These are phyloP conservation scores for Fusarium udum DNA, from an alignment of 2,329 filamentous ascomycete genomes.

Conservation along the genomic window DNA sequence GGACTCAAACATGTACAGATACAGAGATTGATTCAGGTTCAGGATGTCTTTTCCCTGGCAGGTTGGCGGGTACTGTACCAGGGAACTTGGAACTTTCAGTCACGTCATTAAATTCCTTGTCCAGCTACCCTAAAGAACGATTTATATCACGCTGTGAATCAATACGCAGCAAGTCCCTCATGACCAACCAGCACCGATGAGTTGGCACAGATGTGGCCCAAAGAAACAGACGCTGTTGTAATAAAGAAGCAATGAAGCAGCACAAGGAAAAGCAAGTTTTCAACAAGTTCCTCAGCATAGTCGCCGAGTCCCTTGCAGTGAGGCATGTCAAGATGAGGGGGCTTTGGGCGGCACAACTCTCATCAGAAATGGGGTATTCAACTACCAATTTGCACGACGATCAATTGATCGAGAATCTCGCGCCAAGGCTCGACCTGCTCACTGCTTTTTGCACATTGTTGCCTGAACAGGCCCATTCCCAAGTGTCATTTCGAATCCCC, in stretches of 20 bases:
- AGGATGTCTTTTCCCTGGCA: neutral
- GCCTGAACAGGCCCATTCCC: neutral
- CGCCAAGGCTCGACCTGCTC: neutral
- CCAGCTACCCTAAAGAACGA: conserved; percentile 1
- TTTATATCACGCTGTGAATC: neutral
- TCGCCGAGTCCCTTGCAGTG: conserved; percentile 20
- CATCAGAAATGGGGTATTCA: neutral
- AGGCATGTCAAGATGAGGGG: neutral
- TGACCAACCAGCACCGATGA: neutral
- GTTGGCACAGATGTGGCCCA: neutral
- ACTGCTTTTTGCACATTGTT: neutral
- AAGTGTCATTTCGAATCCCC: conserved; percentile 8
- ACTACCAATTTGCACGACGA: neutral
- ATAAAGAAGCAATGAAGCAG: neutral
- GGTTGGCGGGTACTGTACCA: conserved; percentile 4
- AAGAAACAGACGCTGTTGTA: neutral
- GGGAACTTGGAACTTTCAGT: neutral
- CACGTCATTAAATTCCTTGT: neutral
- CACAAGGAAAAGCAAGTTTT: conserved; percentile 20
- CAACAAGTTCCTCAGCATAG: neutral
- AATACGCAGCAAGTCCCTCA: neutral
- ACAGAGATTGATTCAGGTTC: neutral
- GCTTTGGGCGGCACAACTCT: neutral
- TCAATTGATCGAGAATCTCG: neutral
- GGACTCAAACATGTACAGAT: neutral